A percentile compares a stretch with the other conserved stretches of the same genome.
Evolutionary conservation across 2,329 filamentous ascomycete genomes (phyloP).

Genomic region (Fusarium circinatum): DNA sequence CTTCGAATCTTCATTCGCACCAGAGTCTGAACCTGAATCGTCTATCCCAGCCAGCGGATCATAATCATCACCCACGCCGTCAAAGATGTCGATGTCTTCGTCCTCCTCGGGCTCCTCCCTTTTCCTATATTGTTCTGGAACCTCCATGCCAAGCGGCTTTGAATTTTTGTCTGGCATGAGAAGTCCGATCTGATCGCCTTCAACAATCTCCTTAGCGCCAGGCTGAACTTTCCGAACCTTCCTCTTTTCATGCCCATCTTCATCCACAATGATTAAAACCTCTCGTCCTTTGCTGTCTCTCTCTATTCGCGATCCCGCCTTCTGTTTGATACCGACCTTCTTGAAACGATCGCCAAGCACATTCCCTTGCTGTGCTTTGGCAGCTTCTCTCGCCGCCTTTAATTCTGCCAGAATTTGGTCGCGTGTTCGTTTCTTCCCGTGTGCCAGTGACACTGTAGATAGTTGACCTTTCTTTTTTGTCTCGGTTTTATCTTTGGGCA

Average conservation of each 20-base stretch:
- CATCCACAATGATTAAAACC: slow-evolving; percentile 72
- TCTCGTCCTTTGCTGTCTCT: slow-evolving; percentile 69
- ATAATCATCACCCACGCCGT: slow-evolving; percentile 73
- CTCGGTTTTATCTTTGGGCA: slow-evolving; percentile 60
- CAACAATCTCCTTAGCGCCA: slow-evolving; percentile 51
- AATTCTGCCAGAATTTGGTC: slow-evolving; percentile 75
- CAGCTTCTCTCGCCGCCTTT: slow-evolving; percentile 70
- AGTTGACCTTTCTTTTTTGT: slow-evolving; percentile 69
- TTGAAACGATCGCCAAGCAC: slow-evolving; percentile 69
- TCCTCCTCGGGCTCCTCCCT: slow-evolving; percentile 60
- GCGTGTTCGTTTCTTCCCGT: slow-evolving; percentile 70
- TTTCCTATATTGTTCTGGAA: slow-evolving; percentile 67
- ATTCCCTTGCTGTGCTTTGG: slow-evolving; percentile 63
- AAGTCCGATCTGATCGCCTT: slow-evolving; percentile 54
- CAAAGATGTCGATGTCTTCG: slow-evolving; percentile 72
- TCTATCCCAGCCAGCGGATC: slow-evolving; percentile 71
- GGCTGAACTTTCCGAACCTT: slow-evolving; percentile 67
- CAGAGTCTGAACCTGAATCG: slow-evolving; percentile 57
- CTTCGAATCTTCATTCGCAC: slow-evolving; percentile 51
- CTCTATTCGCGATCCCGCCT: slow-evolving; percentile 68
- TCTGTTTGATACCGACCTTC: slow-evolving; percentile 68
- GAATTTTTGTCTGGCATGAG: slow-evolving; percentile 65
- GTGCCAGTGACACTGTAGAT: slow-evolving; percentile 61
- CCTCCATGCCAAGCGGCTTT: slow-evolving; percentile 72
- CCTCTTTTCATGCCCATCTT: slow-evolving; percentile 72